These are phyloP conservation scores for Hirsutella rhossiliensis DNA, from an alignment of 2,329 filamentous ascomycete species.

Conservation along the genomic window DNA sequence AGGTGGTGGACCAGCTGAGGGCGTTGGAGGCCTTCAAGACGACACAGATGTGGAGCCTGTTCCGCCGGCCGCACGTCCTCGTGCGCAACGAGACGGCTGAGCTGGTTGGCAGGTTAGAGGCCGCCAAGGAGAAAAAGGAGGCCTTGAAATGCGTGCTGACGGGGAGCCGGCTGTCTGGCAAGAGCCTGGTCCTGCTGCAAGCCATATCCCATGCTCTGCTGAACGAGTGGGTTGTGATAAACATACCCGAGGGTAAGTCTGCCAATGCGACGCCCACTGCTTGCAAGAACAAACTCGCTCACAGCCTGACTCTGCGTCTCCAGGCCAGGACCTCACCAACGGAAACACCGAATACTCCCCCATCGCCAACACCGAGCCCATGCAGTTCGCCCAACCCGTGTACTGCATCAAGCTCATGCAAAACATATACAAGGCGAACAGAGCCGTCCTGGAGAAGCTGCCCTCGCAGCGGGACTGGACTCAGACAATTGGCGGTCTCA, in stretches of 20 bases:
- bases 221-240: constrained; percentile 80
- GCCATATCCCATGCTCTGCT: constrained; percentile 70
- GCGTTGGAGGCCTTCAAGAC: constrained; percentile 84
- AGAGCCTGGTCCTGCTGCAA: constrained; percentile 78
- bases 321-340: constrained; percentile 67
- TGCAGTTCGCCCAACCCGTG: constrained; percentile 63
- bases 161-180: constrained; percentile 66
- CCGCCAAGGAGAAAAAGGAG: constrained; percentile 37
- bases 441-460: constrained; percentile 43
- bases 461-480: constrained; percentile 32
- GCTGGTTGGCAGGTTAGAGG: constrained; percentile 51
- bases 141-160: constrained; percentile 55
- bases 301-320: background rate
- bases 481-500: constrained; percentile 25
- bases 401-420: constrained; percentile 66
- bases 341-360: constrained; percentile 72
- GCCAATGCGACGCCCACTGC: background rate
- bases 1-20: constrained; percentile 67
- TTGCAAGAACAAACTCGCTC: background rate
- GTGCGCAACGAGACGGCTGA: constrained; percentile 68
- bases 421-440: constrained; percentile 63
- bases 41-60: constrained; percentile 78
- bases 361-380: constrained; percentile 43
- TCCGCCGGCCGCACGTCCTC: constrained; percentile 68
- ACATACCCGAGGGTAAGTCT: constrained; percentile 70